Evolutionary conservation across 148 eudicot species (phyloP), one percentile per base, ranked within the genome.

Genomic region (Nyssa sinensis): DNA sequence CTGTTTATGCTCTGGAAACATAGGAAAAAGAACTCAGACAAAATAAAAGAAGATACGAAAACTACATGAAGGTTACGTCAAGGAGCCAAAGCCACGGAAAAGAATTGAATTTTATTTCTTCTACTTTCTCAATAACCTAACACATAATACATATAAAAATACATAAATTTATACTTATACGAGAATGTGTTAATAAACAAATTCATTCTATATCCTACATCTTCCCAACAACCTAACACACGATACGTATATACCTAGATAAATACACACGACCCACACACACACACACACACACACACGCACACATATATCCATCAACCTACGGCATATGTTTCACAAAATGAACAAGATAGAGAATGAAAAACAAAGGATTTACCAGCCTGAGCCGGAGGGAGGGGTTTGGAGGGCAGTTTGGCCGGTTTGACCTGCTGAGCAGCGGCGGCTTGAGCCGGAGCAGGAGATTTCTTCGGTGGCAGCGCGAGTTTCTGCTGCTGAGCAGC

Each of bases 311-410:
- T 21, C n/a, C n/a, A 55, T 21, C 59, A 55, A 55, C 17, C 17
- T 55, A 19, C 6, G 9, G 21, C 7, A 13, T 55, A 19, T n/a
- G 24, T 17, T 17, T 17, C 25, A 24, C n/a, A 55, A 19, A n/a
- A 19, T 19, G 59, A 55, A 19, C 21, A 55, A n/a, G 25, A 14
- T 14, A n/a, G 44, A 37, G 44, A 55, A 7, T 17, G 9, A 0
- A 55, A 55, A 55, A 55, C 4, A 49, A 55, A n/a, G 21, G 70
- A 12, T 8, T 65, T 7, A 89, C 93, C 90, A 78, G 87, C 87
- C 79, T 86, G 84, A 73, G 92, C 14, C 25, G 90, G 88, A 37
- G 89, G 92, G 25, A 75, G 74, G 17, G 89, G 86, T 77, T 88
- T 86, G 29, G 86, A 21, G 10, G 92, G 88, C 3, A 84, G 75